A percentile compares a stretch with the other conserved stretches of the same genome.
These are phyloP conservation scores for Gypsophila paniculata DNA, from an alignment of 179 eudicot species.

Conservation along the genomic window DNA sequence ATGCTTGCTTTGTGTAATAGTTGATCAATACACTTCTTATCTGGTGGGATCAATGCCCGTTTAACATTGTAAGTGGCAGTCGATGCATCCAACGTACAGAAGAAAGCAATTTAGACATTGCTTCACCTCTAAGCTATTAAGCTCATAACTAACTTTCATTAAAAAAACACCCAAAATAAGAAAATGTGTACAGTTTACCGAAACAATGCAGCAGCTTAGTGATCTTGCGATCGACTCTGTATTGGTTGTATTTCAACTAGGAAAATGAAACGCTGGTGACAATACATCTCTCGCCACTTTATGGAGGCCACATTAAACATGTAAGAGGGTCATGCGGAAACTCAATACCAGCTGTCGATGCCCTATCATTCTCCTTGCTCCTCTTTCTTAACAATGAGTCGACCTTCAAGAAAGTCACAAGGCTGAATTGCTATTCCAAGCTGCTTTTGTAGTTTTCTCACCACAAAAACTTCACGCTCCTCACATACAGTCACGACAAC, in stretches of 20 bases:
- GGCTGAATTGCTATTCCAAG: conserved; percentile 55
- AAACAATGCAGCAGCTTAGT: neutral
- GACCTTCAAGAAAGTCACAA: conserved; percentile 83
- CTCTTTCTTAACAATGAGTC: conserved; percentile 43
- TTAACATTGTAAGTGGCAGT: too few species aligned
- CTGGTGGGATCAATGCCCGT: neutral
- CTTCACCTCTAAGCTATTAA: neutral
- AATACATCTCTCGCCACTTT: neutral
- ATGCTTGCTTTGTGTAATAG: neutral
- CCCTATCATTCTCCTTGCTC: conserved; percentile 21
- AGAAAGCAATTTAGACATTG: neutral
- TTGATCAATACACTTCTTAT: neutral
- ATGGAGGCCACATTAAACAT: too few species aligned
- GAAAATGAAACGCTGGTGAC: too few species aligned
- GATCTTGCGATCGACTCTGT: neutral
- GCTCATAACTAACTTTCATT: neutral
- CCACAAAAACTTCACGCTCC: conserved; percentile 64
- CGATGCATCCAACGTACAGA: neutral
- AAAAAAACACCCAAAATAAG: neutral
- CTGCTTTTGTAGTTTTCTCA: conserved; percentile 76
- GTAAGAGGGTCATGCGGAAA: too few species aligned
- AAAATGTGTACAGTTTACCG: neutral
- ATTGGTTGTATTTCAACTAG: too few species aligned
- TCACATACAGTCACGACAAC: conserved; percentile 73
- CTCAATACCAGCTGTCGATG: too few species aligned